phyloP scores from a whole-genome alignment of 2,329 filamentous ascomycete species.

The Pseudocercospora macadamiae region DNA sequence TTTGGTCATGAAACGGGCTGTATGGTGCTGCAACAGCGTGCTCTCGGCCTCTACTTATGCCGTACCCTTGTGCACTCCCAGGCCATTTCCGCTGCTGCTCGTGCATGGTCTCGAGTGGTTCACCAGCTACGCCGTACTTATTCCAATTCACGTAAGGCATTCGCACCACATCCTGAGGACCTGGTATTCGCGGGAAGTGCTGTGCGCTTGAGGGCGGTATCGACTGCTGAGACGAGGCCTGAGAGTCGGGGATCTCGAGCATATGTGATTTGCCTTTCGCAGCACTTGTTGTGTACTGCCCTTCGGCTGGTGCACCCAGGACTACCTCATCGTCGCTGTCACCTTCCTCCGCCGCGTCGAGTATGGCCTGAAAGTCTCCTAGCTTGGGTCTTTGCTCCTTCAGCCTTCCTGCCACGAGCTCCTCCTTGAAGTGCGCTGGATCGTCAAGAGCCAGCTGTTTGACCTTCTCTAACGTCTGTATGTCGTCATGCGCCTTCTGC shows the following conservation, averaged over 20 bases:
- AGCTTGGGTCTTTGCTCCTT: conserved; percentile 37
- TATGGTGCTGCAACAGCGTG: conserved; percentile 62
- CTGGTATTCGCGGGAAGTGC: conserved; percentile 68
- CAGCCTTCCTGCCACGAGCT: conserved; percentile 64
- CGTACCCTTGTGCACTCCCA: conserved; percentile 26
- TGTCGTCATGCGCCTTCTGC: conserved; percentile 74
- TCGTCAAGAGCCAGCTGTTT: conserved; percentile 72
- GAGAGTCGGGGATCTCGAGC: conserved; percentile 31
- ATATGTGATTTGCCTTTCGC: conserved; percentile 21
- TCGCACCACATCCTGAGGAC: conserved; percentile 78
- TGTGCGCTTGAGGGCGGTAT: background rate
- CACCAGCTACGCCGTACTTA: conserved; percentile 88
- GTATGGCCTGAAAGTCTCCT: conserved; percentile 39
- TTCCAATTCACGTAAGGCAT: conserved; percentile 93
- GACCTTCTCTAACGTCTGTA: conserved; percentile 68
- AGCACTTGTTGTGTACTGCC: conserved; percentile 20
- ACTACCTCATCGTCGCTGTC: conserved; percentile 31
- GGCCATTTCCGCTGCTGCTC: conserved; percentile 74
- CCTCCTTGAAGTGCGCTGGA: conserved; percentile 71
- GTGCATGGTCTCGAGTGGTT: conserved; percentile 81
- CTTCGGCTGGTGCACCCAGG: conserved; percentile 36
- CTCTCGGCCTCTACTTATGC: conserved; percentile 42
- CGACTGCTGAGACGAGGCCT: conserved; percentile 8
- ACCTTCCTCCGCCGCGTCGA: conserved; percentile 40
- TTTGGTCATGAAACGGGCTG: conserved; percentile 59